Conservation (phyloP, 164 flowering plant genomes). For the Saururus chinensis region DNA sequence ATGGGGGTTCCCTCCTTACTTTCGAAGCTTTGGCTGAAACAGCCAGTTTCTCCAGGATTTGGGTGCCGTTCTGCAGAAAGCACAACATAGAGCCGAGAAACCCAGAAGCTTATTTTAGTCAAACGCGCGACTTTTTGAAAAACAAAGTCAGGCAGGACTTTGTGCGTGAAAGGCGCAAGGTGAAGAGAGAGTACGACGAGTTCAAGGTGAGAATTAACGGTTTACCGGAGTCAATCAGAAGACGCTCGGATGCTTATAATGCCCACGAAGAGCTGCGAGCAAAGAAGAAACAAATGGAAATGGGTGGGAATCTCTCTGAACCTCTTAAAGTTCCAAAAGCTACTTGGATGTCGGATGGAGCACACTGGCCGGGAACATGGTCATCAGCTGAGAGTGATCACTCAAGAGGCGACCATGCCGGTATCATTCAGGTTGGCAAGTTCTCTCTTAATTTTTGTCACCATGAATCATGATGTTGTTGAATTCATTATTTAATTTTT, state of each 20-base stretch:
- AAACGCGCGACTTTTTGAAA: conserved; percentile 65
- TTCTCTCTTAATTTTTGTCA: neutral
- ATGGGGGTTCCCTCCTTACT: conserved; percentile 78
- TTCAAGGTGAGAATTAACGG: conserved; percentile 88
- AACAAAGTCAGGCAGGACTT: conserved; percentile 78
- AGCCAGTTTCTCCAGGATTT: conserved; percentile 68
- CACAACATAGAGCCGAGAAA: conserved; percentile 73
- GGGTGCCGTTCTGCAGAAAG: conserved; percentile 91
- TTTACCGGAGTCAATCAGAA: conserved; percentile 73
- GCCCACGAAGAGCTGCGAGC: conserved; percentile 61
- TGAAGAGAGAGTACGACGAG: conserved; percentile 92
- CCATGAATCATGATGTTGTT: neutral
- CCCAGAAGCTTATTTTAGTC: conserved; percentile 80
- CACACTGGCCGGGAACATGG: conserved; percentile 96
- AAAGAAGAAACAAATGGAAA: conserved; percentile 57
- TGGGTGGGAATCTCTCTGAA: conserved; percentile 40
- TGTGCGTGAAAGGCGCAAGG: conserved; percentile 71
- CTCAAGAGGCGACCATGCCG: conserved; percentile 83
- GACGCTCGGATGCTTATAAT: conserved; percentile 85
- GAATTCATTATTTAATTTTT: no score
- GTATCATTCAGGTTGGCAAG: conserved; percentile 68
- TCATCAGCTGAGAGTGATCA: conserved; percentile 52
- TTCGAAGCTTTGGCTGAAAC: conserved; percentile 91
- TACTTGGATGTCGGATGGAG: conserved; percentile 94
- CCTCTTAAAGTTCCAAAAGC: conserved; percentile 57